A percentile compares a stretch with the other conserved stretches of the same genome.
Conservation (phyloP, 441 rosid genomes). For the Populus hybrid region DNA sequence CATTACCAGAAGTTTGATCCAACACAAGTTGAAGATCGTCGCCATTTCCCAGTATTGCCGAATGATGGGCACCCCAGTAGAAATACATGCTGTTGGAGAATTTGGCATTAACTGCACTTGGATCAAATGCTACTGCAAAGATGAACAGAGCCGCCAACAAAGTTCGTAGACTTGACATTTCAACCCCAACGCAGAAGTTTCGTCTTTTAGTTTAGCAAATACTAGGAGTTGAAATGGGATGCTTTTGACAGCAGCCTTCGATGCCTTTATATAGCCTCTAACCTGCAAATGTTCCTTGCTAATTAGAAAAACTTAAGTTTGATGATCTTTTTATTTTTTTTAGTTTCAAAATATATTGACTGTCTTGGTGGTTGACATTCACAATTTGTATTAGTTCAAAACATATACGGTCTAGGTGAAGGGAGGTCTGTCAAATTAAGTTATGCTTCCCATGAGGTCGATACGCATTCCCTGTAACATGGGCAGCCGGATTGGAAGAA, state of each 20-base stretch:
- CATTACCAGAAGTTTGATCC: constrained; percentile 56
- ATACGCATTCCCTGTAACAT: background rate
- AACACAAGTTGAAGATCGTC: constrained; percentile 59
- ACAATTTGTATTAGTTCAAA: background rate
- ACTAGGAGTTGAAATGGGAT: constrained; percentile 6
- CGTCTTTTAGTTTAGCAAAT: background rate
- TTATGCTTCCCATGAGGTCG: constrained; percentile 1
- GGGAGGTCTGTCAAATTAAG: background rate
- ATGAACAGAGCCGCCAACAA: constrained; percentile 30
- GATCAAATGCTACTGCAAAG: constrained; percentile 32
- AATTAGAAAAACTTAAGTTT: background rate
- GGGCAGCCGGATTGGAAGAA: background rate
- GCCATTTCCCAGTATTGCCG: constrained; percentile 30
- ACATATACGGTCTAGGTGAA: background rate
- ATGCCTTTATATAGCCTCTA: constrained; percentile 19
- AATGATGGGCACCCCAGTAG: constrained; percentile 62
- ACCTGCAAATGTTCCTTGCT: constrained; percentile 11
- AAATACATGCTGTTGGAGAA: constrained; percentile 53
- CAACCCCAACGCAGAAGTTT: constrained; percentile 5
- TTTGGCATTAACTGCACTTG: constrained; percentile 38
- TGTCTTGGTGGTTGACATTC: constrained; percentile 6
- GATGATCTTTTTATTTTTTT: background rate
- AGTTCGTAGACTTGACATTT: constrained; percentile 37
- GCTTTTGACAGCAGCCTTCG: background rate
- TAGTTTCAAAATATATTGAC: background rate